phyloP scores from a whole-genome alignment of 768 basidiomycete species.

The Russula sp. region DNA sequence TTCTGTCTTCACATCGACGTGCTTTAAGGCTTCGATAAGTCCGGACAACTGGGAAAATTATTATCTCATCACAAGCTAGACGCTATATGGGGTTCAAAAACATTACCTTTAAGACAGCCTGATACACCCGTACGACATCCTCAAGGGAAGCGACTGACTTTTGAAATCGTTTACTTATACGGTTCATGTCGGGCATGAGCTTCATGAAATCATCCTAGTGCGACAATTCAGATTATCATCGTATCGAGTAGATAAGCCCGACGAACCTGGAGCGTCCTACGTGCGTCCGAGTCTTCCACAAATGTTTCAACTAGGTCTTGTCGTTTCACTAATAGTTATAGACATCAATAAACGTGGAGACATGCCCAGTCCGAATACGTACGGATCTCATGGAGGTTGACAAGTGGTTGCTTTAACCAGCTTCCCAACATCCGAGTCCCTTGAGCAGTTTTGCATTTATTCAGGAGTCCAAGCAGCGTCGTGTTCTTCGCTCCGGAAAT shows the following conservation, averaged over 20 bases:
- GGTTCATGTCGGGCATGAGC: conserved; percentile 89
- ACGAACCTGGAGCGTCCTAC: conserved; percentile 69
- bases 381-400: conserved; percentile 93
- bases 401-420: conserved; percentile 95
- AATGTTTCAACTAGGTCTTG: conserved; percentile 88
- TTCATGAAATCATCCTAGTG: conserved; percentile 81
- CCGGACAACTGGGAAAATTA: conserved; percentile 58
- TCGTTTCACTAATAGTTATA: conserved; percentile 52
- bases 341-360: conserved; percentile 8
- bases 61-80: background rate
- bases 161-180: conserved; percentile 89
- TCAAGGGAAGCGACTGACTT: conserved; percentile 80
- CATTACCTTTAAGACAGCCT: conserved; percentile 78
- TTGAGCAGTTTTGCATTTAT: conserved; percentile 95
- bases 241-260: background rate
- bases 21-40: conserved; percentile 62
- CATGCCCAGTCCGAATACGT: conserved; percentile 32
- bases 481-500: conserved; percentile 72
- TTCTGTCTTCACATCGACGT: conserved; percentile 44
- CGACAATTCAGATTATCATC: conserved; percentile 12
- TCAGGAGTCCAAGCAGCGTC: conserved; percentile 83
- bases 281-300: conserved; percentile 69
- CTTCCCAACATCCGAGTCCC: conserved; percentile 82
- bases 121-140: conserved; percentile 94
- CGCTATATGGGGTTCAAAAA: background rate